Percentiles rank a stretch among this genome's conserved stretches.
Conservation (phyloP, 352 stramenopile species). For the Hyaloperonospora arabidopsidis region DNA sequence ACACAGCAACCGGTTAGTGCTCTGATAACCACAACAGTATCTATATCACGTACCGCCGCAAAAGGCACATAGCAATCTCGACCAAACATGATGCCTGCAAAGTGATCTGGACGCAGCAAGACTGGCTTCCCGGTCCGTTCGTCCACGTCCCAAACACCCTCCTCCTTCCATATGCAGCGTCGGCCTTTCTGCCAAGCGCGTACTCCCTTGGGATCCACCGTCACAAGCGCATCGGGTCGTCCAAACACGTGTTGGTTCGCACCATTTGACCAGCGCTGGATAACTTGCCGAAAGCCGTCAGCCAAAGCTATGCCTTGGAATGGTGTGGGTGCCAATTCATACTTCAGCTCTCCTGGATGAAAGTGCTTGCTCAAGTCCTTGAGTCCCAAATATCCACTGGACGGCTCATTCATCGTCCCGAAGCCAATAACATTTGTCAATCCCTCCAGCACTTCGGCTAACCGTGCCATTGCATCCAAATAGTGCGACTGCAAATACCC, state of each 20-base stretch:
- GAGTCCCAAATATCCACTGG: constrained; percentile 64
- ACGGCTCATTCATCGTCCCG: constrained; percentile 89
- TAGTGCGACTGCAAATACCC: constrained; percentile 86
- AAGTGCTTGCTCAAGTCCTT: constrained; percentile 50
- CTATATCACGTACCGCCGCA: constrained; percentile 30
- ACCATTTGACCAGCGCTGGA: constrained; percentile 70
- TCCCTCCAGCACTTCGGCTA: constrained; percentile 53
- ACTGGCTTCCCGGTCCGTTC: constrained; percentile 25
- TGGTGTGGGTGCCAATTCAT: constrained; percentile 63
- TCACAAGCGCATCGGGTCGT: constrained; percentile 35
- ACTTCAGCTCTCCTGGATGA: constrained; percentile 53
- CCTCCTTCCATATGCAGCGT: constrained; percentile 73
- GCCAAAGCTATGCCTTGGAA: constrained; percentile 80
- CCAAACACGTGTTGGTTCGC: constrained; percentile 68
- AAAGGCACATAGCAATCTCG: constrained; percentile 82
- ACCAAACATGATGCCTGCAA: constrained; percentile 62
- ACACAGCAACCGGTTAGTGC: constrained; percentile 7
- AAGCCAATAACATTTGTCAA: constrained; percentile 85
- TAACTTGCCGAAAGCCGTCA: constrained; percentile 44
- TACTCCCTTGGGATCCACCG: constrained; percentile 41
- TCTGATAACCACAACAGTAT: background rate
- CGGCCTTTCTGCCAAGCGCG: constrained; percentile 64
- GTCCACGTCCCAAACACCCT: constrained; percentile 73
- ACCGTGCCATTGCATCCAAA: constrained; percentile 55
- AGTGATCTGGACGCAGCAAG: constrained; percentile 61